Conservation (phyloP, 306 rosid species). For the Inga oerstediana region DNA sequence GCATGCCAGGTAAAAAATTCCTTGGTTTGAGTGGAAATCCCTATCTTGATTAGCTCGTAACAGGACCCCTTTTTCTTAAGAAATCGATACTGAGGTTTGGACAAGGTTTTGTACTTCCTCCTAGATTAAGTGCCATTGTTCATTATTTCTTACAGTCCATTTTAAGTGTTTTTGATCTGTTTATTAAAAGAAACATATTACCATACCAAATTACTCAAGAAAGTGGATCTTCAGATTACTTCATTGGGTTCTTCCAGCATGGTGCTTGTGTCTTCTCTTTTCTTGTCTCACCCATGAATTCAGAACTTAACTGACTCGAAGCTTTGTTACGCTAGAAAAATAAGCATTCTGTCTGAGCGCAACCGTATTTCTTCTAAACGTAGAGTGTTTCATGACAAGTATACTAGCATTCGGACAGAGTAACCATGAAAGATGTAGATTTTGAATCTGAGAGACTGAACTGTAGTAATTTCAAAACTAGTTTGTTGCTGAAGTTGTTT, state of each 20-base stretch:
- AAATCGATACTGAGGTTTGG: constrained; percentile 4
- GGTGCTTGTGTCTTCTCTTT: constrained; percentile 6
- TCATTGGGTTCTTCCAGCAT: background rate
- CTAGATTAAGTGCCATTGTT: background rate
- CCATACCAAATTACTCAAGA: background rate
- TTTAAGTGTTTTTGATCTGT: background rate
- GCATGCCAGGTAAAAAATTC: background rate
- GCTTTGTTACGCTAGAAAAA: background rate
- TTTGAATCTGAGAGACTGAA: constrained; percentile 5
- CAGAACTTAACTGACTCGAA: background rate
- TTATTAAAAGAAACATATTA: background rate
- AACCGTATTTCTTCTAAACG: background rate
- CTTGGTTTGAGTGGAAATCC: background rate
- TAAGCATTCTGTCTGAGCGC: background rate
- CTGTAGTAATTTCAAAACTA: background rate
- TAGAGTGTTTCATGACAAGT: background rate
- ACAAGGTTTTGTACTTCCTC: background rate
- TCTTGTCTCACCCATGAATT: background rate
- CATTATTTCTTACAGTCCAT: background rate
- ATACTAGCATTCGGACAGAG: background rate
- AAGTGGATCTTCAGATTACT: background rate
- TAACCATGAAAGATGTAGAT: background rate
- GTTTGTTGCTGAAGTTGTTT: constrained; percentile 12
- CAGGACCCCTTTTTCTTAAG: background rate
- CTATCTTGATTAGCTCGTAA: background rate